These are phyloP conservation scores for Xylariaceae sp. DNA, from an alignment of 2,329 filamentous ascomycete genomes.

Conservation along the genomic window DNA sequence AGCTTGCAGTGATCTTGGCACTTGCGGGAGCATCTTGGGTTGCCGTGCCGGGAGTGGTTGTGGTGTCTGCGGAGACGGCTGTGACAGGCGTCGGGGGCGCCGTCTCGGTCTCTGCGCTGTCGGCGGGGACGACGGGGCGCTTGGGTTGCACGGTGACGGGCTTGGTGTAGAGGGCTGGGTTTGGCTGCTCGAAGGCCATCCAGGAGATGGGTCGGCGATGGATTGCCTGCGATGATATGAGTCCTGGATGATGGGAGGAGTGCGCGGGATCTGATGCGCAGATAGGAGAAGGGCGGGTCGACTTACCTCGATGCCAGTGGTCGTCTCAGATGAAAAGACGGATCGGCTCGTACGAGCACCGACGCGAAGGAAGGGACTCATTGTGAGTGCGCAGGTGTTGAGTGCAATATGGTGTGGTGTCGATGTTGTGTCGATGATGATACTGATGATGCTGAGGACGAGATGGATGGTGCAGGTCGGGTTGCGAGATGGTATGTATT, in stretches of 20 bases:
- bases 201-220: constrained; percentile 21
- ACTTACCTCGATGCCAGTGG: constrained; percentile 5
- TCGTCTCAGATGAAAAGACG: neutral
- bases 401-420: neutral
- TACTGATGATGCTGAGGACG: constrained; percentile 1
- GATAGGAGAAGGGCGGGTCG: neutral
- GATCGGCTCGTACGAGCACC: neutral
- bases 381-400: constrained; percentile 2
- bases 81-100: neutral
- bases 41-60: neutral
- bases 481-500: too few species aligned
- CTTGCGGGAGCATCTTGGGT: constrained; percentile 2
- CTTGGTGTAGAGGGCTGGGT: constrained; percentile 23
- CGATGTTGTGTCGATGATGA: constrained; percentile 1
- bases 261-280: neutral
- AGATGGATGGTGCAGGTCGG: too few species aligned
- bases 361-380: constrained; percentile 13
- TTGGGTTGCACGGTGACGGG: constrained; percentile 9
- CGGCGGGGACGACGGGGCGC: constrained; percentile 7
- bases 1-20: constrained; percentile 4
- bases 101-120: neutral
- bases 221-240: neutral
- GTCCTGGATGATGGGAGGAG: neutral
- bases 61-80: neutral
- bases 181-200: constrained; percentile 28